Evolutionary conservation across 2,329 filamentous ascomycete species (phyloP).

Genomic region (Diplodia seriata): DNA sequence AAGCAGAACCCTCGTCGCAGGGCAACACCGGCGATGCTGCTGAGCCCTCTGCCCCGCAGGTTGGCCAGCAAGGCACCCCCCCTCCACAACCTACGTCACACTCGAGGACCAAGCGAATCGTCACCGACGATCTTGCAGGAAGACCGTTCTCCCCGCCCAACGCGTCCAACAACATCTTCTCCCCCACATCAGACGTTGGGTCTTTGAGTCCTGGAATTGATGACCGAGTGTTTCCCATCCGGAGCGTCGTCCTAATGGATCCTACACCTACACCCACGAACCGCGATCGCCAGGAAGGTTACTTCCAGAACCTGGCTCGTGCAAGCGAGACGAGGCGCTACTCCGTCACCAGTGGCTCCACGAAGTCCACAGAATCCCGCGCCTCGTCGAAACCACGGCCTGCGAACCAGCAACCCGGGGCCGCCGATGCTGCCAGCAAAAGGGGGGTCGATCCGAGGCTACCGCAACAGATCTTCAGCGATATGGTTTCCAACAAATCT

Average conservation of each 20-base stretch:
- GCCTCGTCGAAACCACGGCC: constrained; percentile 6
- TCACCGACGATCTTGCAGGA: constrained; percentile 29
- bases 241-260: constrained; percentile 77
- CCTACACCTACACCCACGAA: constrained; percentile 53
- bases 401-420: neutral
- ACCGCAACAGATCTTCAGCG: constrained; percentile 47
- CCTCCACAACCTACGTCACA: constrained; percentile 14
- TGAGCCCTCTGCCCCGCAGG: constrained; percentile 21
- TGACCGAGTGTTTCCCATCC: constrained; percentile 79
- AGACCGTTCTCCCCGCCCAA: constrained; percentile 30
- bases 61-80: neutral
- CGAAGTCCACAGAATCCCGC: constrained; percentile 31
- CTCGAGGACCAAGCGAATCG: constrained; percentile 21
- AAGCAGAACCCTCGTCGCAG: constrained; percentile 7
- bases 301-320: constrained; percentile 47
- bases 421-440: neutral
- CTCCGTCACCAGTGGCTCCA: constrained; percentile 43
- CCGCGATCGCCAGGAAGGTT: constrained; percentile 43
- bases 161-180: constrained; percentile 33
- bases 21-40: constrained; percentile 4
- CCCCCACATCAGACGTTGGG: constrained; percentile 39
- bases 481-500: constrained; percentile 43
- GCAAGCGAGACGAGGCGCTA: constrained; percentile 41
- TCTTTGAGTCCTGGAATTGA: constrained; percentile 50
- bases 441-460: constrained; percentile 32